Percentiles rank a stretch among this genome's conserved stretches.
phyloP scores from a whole-genome alignment of 345 rosid species.

The Ceriops decandra region DNA sequence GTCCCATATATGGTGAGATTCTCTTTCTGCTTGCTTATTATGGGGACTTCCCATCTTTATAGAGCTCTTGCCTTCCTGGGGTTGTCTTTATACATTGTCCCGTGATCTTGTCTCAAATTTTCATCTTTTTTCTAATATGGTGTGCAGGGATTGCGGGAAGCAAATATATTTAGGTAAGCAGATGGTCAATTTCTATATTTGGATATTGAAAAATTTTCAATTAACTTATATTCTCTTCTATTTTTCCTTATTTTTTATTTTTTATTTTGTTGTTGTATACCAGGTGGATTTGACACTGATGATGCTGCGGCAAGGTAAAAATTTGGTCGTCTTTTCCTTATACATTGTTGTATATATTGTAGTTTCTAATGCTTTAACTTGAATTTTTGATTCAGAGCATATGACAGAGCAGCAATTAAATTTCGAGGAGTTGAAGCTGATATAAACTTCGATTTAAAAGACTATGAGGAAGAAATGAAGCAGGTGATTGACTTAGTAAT shows the following conservation, averaged over 20 bases:
- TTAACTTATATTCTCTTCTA: not conserved
- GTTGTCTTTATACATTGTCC: not conserved
- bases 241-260: not conserved
- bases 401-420: conserved; percentile 34
- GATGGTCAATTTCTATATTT: not conserved
- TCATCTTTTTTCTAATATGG: not conserved
- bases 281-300: conserved; percentile 37
- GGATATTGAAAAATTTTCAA: not conserved
- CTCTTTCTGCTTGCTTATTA: not conserved
- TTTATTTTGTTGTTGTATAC: not conserved
- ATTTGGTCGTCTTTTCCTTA: too few species aligned
- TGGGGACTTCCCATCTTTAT: not conserved
- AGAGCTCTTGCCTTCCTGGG: not conserved
- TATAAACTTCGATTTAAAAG: conserved; percentile 23
- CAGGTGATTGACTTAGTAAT: conserved; percentile 6
- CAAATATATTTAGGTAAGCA: conserved; percentile 31
- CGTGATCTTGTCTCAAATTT: not conserved
- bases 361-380: not conserved
- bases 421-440: conserved; percentile 32
- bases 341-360: not conserved
- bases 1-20: conserved; percentile 30
- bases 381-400: conserved; percentile 18
- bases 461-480: conserved; percentile 30
- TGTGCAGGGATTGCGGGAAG: conserved; percentile 35
- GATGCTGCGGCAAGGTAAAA: conserved; percentile 26